A percentile compares a stretch with the other conserved stretches of the same genome.
Evolutionary conservation across 441 rosid genomes (phyloP).

Genomic region (Erodium texanum): DNA sequence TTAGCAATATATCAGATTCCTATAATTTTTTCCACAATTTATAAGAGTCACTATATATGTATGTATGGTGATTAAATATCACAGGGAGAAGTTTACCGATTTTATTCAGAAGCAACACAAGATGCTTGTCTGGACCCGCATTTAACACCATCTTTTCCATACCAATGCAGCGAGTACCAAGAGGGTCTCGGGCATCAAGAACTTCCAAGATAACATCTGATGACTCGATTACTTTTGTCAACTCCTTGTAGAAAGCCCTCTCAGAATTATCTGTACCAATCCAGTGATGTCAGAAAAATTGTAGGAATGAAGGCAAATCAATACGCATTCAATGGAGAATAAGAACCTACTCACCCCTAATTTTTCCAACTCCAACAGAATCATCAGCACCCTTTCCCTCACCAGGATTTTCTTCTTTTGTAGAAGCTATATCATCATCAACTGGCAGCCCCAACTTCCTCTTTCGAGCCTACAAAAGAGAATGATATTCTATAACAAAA

Average conservation of each 20-base stretch:
- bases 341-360: constrained; percentile 39
- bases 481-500: neutral
- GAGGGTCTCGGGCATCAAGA: constrained; percentile 88
- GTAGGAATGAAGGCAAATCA: neutral
- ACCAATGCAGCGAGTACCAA: constrained; percentile 82
- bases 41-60: neutral
- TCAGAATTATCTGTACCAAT: constrained; percentile 59
- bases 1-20: neutral
- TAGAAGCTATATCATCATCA: constrained; percentile 26
- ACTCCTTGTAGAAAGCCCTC: constrained; percentile 83
- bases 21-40: neutral
- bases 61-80: neutral
- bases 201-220: constrained; percentile 95
- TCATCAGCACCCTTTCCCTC: constrained; percentile 24
- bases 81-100: constrained; percentile 43
- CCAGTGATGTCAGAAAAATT: constrained; percentile 13
- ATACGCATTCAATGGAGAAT: no score
- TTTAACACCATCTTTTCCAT: constrained; percentile 94
- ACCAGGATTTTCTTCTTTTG: constrained; percentile 21
- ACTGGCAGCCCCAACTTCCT: constrained; percentile 66
- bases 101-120: constrained; percentile 81
- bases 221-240: constrained; percentile 79
- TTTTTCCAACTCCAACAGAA: constrained; percentile 28
- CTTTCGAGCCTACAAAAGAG: constrained; percentile 45
- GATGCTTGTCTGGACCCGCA: constrained; percentile 66